Evolutionary conservation across 306 rosid genomes (phyloP).

Genomic region (Benincasa hispida): DNA sequence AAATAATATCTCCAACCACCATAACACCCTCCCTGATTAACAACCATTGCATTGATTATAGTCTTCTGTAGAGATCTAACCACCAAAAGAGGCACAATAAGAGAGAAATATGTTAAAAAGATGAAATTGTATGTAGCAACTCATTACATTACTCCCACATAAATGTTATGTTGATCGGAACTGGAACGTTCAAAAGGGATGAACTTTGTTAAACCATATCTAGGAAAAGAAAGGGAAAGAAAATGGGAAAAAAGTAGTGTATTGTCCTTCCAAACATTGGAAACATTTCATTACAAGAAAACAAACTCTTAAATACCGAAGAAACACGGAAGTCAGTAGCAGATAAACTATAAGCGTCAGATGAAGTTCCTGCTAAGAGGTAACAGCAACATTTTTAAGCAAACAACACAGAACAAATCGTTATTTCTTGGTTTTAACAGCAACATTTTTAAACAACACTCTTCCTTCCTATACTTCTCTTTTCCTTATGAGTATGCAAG

Average conservation of each 20-base stretch:
- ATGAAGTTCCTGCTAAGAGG: neutral
- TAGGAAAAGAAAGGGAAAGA: neutral
- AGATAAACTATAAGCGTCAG: neutral
- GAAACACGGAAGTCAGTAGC: neutral
- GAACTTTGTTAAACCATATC: neutral
- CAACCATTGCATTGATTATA: no score
- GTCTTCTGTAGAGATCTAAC: no score
- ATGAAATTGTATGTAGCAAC: no score
- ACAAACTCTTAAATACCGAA: neutral
- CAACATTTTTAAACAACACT: no score
- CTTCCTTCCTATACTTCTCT: neutral
- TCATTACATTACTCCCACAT: no score
- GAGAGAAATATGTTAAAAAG: no score
- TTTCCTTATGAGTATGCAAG: neutral
- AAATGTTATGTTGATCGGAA: neutral
- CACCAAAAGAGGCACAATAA: no score
- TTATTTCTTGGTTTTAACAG: neutral
- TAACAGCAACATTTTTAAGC: neutral
- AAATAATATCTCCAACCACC: no score
- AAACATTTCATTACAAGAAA: neutral
- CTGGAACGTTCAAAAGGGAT: neutral
- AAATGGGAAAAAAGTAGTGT: neutral
- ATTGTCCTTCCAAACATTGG: neutral
- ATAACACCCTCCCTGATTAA: no score
- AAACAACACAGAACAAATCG: neutral